These are phyloP conservation scores for Verbena officinalis DNA, from an alignment of 257 asterid species.

Conservation along the genomic window DNA sequence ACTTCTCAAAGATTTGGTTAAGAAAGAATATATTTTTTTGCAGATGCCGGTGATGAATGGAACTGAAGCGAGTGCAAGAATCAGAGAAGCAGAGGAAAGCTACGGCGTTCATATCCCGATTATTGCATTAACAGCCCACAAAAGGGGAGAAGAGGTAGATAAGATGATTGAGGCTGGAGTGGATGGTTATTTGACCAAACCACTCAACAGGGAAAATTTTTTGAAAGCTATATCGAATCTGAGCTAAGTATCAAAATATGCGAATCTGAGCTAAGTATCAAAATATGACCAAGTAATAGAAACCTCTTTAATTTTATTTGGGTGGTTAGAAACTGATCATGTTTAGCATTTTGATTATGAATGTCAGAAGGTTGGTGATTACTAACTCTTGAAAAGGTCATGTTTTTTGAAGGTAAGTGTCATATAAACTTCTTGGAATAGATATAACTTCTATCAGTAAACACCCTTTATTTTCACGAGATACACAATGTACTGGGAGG, in stretches of 20 bases:
- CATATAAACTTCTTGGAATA: too few species aligned
- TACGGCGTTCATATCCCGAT: constrained; percentile 55
- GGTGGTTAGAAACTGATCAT: too few species aligned
- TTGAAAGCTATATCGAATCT: constrained; percentile 35
- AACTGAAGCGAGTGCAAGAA: constrained; percentile 58
- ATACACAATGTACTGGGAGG: too few species aligned
- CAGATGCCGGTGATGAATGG: constrained; percentile 89
- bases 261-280: not conserved
- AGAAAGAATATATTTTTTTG: not conserved
- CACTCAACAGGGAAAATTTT: constrained; percentile 42
- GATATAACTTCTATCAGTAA: too few species aligned
- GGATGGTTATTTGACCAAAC: constrained; percentile 64
- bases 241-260: constrained; percentile 6
- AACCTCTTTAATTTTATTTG: too few species aligned
- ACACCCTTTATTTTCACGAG: too few species aligned
- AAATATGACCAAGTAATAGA: not conserved
- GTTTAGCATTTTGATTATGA: too few species aligned
- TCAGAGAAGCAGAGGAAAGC: constrained; percentile 56
- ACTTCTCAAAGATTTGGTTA: not conserved
- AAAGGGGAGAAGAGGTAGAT: constrained; percentile 40
- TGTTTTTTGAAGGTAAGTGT: too few species aligned
- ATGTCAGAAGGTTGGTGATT: too few species aligned
- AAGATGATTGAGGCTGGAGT: constrained; percentile 62
- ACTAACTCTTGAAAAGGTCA: too few species aligned
- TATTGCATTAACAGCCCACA: constrained; percentile 73